A percentile compares a stretch with the other conserved stretches of the same genome.
Conservation (phyloP, 169 alveolate genomes). For the Blepharisma undulans region DNA sequence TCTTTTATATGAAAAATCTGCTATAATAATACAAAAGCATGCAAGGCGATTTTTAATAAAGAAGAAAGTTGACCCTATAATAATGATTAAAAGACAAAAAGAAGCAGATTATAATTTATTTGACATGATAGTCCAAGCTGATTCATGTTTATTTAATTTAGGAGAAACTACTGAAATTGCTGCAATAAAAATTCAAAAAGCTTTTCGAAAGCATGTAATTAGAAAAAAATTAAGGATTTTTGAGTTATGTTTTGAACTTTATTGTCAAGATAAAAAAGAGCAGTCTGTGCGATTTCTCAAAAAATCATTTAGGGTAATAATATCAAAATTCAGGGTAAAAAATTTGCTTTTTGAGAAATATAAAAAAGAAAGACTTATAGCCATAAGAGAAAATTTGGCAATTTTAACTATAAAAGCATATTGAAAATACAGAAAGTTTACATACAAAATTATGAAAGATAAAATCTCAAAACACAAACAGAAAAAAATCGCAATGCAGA, state of each 20-base stretch:
- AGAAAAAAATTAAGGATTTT: neutral
- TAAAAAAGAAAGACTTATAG: neutral
- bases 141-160: neutral
- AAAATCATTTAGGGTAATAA: neutral
- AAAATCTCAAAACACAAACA: neutral
- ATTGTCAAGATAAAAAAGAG: neutral
- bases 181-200: neutral
- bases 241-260: neutral
- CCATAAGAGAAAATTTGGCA: neutral
- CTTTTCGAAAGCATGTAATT: neutral
- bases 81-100: neutral
- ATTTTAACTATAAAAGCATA: neutral
- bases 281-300: neutral
- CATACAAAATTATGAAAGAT: neutral
- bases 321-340: neutral
- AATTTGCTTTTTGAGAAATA: neutral
- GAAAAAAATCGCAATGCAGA: conserved; percentile 12
- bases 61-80: neutral
- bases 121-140: neutral
- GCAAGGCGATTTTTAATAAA: neutral
- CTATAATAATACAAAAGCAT: neutral
- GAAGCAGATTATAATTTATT: neutral
- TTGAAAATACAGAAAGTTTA: neutral
- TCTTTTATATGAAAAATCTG: neutral
- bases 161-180: neutral